Conservation (phyloP, 768 basidiomycete species). For the Panaeolus cyanescens region DNA sequence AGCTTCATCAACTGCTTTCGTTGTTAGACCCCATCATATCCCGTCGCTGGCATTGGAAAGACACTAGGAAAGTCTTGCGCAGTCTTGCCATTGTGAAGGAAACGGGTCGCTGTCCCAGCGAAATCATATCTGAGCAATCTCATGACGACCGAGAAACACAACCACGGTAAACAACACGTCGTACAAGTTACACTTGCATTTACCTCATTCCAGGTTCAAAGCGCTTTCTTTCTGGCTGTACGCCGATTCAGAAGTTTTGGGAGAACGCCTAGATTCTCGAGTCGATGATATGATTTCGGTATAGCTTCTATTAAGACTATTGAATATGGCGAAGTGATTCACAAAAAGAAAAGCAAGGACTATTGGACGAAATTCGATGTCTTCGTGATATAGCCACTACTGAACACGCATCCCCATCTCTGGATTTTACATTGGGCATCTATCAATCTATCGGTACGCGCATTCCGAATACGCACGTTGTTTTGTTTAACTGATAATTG, state of each 20-base stretch:
- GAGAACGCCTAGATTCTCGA: slow-evolving; percentile 71
- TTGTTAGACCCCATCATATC: slow-evolving; percentile 75
- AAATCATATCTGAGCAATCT: slow-evolving; percentile 68
- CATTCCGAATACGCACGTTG: neutral
- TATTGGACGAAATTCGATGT: slow-evolving; percentile 75
- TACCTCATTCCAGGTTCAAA: slow-evolving; percentile 57
- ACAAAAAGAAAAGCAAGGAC: slow-evolving; percentile 55
- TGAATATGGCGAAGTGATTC: neutral
- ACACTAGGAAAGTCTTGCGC: slow-evolving; percentile 87
- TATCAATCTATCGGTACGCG: slow-evolving; percentile 88
- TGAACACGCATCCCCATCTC: neutral
- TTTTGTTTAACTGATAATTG: neutral
- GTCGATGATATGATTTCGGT: slow-evolving; percentile 93
- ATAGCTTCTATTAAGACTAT: neutral
- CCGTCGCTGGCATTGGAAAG: slow-evolving; percentile 93
- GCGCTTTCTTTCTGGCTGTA: slow-evolving; percentile 93
- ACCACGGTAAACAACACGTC: slow-evolving; percentile 49
- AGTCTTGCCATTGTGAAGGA: slow-evolving; percentile 79
- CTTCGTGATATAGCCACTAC: slow-evolving; percentile 39
- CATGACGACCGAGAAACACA: slow-evolving; percentile 27
- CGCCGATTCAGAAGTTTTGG: slow-evolving; percentile 63
- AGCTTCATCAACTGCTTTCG: slow-evolving; percentile 66
- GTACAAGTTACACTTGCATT: neutral
- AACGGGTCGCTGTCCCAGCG: slow-evolving; percentile 62
- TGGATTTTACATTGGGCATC: slow-evolving; percentile 82